phyloP scores from a whole-genome alignment of 495 filamentous ascomycete species.

The Tuber melanosporum region DNA sequence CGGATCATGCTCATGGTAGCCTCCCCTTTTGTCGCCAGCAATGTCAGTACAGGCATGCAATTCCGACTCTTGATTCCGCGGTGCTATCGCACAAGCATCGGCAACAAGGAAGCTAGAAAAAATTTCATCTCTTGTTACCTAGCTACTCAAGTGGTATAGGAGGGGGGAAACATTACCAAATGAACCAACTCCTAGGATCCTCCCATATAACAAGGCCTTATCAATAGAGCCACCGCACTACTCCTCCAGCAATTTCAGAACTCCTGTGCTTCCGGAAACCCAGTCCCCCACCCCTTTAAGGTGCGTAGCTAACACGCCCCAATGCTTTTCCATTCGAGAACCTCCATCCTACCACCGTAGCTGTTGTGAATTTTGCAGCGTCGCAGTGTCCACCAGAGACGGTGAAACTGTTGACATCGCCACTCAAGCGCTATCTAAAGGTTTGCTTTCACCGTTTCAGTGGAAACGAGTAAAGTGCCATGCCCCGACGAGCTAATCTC shows the following conservation, averaged over 20 bases:
- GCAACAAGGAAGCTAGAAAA: not conserved
- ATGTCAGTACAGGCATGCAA: not conserved
- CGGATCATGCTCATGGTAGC: not conserved
- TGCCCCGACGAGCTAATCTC: not conserved
- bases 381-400: too few relatives aligned
- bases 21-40: not conserved
- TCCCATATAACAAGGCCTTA: not conserved
- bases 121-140: not conserved
- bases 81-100: not conserved
- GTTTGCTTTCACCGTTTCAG: not conserved
- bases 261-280: not conserved
- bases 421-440: not conserved
- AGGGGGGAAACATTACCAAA: not conserved
- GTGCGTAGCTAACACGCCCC: not conserved
- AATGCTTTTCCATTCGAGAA: not conserved
- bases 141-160: not conserved
- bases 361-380: not conserved
- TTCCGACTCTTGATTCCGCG: not conserved
- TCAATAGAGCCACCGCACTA: not conserved
- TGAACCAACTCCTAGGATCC: not conserved
- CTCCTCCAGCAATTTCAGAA: not conserved
- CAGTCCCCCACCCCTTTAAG: not conserved
- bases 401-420: not conserved
- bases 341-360: not conserved
- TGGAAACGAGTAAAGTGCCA: not conserved